These are phyloP conservation scores for Rhizopogon rudus DNA, from an alignment of 768 basidiomycete genomes.

Conservation along the genomic window DNA sequence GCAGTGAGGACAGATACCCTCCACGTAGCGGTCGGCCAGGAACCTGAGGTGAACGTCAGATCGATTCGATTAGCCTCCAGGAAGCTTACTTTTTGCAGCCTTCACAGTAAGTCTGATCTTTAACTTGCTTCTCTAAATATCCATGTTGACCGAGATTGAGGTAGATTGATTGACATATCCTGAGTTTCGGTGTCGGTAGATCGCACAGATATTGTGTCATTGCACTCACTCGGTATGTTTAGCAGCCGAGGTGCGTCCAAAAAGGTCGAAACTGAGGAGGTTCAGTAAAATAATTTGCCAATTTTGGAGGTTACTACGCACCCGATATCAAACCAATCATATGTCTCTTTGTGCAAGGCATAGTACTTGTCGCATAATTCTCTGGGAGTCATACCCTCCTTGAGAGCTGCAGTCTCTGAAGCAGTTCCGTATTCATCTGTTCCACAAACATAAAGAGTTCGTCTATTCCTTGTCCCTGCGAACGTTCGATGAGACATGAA, in stretches of 20 bases:
- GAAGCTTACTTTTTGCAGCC: constrained; percentile 70
- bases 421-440: constrained; percentile 99
- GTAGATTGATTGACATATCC: constrained; percentile 91
- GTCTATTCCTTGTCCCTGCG: constrained; percentile 69
- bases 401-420: constrained; percentile 94
- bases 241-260: constrained; percentile 90
- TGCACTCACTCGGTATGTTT: constrained; percentile 76
- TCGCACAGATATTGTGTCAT: background rate
- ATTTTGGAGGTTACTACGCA: constrained; percentile 26
- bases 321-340: constrained; percentile 98
- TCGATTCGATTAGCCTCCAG: background rate
- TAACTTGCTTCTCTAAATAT: constrained; percentile 75
- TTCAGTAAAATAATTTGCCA: background rate
- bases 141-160: constrained; percentile 74
- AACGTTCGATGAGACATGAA: background rate
- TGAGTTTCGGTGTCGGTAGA: constrained; percentile 21
- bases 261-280: constrained; percentile 78
- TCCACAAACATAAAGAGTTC: constrained; percentile 92
- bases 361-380: constrained; percentile 91
- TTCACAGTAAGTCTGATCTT: constrained; percentile 94
- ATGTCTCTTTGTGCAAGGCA: constrained; percentile 83
- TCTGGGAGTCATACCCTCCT: constrained; percentile 75
- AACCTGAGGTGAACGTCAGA: constrained; percentile 47
- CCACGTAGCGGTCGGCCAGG: constrained; percentile 95
- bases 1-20: constrained; percentile 97